A percentile compares a stretch with the other conserved stretches of the same genome.
These are phyloP conservation scores for Microbotryum saponariae DNA, from an alignment of 1,284 basidiomycete species.

Conservation along the genomic window DNA sequence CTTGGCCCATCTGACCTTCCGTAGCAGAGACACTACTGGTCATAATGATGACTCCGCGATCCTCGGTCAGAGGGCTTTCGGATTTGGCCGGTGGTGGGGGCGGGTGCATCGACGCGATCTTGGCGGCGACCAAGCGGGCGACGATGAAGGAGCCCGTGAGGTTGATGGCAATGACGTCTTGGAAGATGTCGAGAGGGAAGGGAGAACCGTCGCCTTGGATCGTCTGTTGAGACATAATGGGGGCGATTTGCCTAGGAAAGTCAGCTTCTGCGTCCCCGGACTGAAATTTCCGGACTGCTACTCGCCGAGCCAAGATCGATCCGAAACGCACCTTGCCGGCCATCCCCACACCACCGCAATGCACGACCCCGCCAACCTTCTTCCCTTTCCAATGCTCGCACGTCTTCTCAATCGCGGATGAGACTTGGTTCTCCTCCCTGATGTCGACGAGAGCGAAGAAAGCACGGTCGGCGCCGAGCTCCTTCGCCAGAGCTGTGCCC, in stretches of 20 bases:
- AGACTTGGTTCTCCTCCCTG: constrained; percentile 5
- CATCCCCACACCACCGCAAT: constrained; percentile 41
- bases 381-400: constrained; percentile 32
- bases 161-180: constrained; percentile 39
- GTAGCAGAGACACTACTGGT: constrained; percentile 38
- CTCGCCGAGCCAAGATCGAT: neutral
- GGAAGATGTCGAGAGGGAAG: constrained; percentile 38
- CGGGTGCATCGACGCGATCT: constrained; percentile 30
- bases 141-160: constrained; percentile 41
- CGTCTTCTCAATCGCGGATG: constrained; percentile 23
- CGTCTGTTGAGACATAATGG: constrained; percentile 15
- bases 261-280: neutral
- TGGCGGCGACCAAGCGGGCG: constrained; percentile 38
- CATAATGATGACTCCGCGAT: constrained; percentile 41
- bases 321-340: constrained; percentile 36
- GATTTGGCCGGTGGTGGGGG: constrained; percentile 18
- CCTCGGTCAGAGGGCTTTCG: constrained; percentile 21
- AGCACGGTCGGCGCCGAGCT: constrained; percentile 5
- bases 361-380: constrained; percentile 39
- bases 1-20: constrained; percentile 42
- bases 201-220: constrained; percentile 37
- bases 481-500: constrained; percentile 21
- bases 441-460: constrained; percentile 28
- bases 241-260: no score
- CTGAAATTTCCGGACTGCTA: neutral